These are phyloP conservation scores for Russula sp. DNA, from an alignment of 768 basidiomycete species.

Conservation along the genomic window DNA sequence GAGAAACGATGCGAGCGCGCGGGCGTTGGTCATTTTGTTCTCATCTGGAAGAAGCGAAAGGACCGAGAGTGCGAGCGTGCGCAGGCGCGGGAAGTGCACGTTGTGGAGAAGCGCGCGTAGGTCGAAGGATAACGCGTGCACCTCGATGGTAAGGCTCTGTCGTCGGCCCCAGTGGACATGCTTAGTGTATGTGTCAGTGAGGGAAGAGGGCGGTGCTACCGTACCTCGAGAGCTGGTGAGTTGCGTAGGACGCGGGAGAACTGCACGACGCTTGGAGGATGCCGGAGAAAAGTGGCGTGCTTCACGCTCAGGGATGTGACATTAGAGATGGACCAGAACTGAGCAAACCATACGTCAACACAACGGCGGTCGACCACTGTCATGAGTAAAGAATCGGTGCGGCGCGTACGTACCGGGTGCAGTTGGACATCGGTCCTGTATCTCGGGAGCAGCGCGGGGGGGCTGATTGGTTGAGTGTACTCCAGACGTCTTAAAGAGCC, in stretches of 20 bases:
- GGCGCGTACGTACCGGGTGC: neutral
- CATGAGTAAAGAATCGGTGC: neutral
- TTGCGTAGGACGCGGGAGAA: neutral
- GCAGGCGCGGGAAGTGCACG: too few species aligned
- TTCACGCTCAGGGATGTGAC: conserved; percentile 3
- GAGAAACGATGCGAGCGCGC: too few species aligned
- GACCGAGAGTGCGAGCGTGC: too few species aligned
- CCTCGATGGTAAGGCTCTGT: too few species aligned
- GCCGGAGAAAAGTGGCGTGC: neutral
- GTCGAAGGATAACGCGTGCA: too few species aligned
- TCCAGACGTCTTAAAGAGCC: neutral
- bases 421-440: neutral
- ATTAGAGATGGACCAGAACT: conserved; percentile 5
- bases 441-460: neutral
- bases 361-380: too few species aligned
- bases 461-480: neutral
- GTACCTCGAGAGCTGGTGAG: conserved; percentile 4
- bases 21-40: too few species aligned
- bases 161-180: too few species aligned
- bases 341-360: neutral
- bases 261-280: neutral
- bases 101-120: too few species aligned
- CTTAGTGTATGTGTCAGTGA: too few species aligned
- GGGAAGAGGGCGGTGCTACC: neutral
- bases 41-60: too few species aligned